These are phyloP conservation scores for Catunica adiposa DNA, from an alignment of 2,329 filamentous ascomycete genomes.

Conservation along the genomic window DNA sequence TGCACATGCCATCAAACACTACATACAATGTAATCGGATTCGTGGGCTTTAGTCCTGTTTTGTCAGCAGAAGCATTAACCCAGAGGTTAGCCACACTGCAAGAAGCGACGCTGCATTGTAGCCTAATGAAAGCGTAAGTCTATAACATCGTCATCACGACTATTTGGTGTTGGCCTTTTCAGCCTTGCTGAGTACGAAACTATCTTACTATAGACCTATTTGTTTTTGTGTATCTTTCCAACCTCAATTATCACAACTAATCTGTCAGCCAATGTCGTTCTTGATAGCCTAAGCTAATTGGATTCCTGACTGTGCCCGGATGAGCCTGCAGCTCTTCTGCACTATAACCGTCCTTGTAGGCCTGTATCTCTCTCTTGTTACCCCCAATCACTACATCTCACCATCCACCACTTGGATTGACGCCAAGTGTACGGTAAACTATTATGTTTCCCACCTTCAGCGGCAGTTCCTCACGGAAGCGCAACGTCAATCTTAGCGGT, in stretches of 20 bases:
- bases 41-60: too few relatives aligned
- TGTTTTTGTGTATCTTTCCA: background rate
- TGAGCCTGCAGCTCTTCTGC: background rate
- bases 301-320: background rate
- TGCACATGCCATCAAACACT: too few relatives aligned
- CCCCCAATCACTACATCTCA: background rate
- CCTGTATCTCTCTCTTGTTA: background rate
- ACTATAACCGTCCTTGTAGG: background rate
- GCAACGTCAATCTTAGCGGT: constrained; percentile 88
- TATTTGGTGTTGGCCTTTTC: too few relatives aligned
- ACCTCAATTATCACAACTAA: background rate
- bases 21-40: too few relatives aligned
- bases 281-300: background rate
- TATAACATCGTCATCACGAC: too few relatives aligned
- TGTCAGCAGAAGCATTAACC: too few relatives aligned
- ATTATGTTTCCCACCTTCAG: constrained; percentile 85
- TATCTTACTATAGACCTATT: background rate
- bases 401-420: background rate
- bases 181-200: background rate
- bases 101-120: too few relatives aligned
- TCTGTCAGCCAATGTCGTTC: background rate
- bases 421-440: background rate
- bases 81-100: too few relatives aligned
- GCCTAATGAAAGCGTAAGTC: too few relatives aligned
- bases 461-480: constrained; percentile 65